These are phyloP conservation scores for Microsporum audouinii DNA, from an alignment of 2,329 filamentous ascomycete species.

Conservation along the genomic window DNA sequence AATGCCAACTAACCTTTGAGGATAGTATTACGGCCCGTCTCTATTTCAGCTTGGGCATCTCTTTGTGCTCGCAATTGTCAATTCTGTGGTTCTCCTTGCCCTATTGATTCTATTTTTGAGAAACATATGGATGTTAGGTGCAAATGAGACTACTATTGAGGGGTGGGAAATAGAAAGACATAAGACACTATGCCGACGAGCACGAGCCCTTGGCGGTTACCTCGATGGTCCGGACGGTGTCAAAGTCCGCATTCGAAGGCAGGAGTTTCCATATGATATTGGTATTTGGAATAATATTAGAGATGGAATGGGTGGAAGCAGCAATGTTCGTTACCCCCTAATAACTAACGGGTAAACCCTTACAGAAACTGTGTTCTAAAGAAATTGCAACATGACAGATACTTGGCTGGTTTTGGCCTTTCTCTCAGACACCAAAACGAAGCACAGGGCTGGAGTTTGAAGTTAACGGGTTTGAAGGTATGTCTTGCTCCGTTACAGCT, in stretches of 20 bases:
- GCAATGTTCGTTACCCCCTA: constrained; percentile 28
- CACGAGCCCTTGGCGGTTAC: constrained; percentile 44
- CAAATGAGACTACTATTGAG: constrained; percentile 54
- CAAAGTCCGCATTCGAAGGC: constrained; percentile 43
- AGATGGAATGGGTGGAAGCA: constrained; percentile 47
- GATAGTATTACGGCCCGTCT: constrained; percentile 48
- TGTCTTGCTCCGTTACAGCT: neutral
- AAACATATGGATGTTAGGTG: constrained; percentile 43
- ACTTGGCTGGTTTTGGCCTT: constrained; percentile 51
- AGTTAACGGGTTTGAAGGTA: constrained; percentile 51
- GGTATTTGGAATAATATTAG: constrained; percentile 50
- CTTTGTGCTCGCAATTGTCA: constrained; percentile 43
- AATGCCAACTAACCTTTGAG: constrained; percentile 9
- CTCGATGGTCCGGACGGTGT: constrained; percentile 47
- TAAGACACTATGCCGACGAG: constrained; percentile 35
- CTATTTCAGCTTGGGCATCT: constrained; percentile 43
- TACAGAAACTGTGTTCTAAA: constrained; percentile 7
- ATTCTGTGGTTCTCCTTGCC: constrained; percentile 47
- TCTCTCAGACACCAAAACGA: constrained; percentile 40
- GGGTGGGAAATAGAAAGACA: constrained; percentile 48
- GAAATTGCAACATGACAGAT: constrained; percentile 22
- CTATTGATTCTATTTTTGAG: constrained; percentile 45
- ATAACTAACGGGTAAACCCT: neutral
- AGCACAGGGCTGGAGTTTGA: constrained; percentile 41
- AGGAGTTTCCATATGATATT: constrained; percentile 57